A percentile compares a stretch with the other conserved stretches of the same genome.
Evolutionary conservation across 106 monocot species (phyloP).

Genomic region (Dioscorea alata): DNA sequence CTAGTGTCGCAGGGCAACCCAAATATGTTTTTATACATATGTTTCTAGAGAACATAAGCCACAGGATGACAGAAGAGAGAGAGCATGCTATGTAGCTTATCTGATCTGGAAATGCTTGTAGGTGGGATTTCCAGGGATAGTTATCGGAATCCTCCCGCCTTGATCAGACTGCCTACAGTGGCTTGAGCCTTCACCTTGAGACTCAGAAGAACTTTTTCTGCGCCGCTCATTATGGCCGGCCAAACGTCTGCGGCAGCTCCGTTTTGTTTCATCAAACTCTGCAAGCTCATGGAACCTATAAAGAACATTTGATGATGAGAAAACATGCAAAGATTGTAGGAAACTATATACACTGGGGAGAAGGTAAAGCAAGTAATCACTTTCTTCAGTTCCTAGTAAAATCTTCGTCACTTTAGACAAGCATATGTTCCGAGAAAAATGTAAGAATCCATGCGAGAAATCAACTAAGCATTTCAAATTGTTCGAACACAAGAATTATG

Average conservation of each 20-base stretch:
- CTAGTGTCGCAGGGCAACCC: no score
- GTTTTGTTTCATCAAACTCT: slow-evolving; percentile 84
- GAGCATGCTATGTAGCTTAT: slow-evolving; percentile 30
- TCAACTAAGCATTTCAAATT: not conserved
- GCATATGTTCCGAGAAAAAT: no score
- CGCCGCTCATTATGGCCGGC: slow-evolving; percentile 95
- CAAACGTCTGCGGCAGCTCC: slow-evolving; percentile 84
- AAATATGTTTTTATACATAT: not conserved
- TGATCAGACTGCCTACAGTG: slow-evolving; percentile 28
- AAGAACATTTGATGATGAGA: not conserved
- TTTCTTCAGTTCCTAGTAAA: not conserved
- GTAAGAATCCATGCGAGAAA: not conserved
- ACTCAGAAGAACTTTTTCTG: slow-evolving; percentile 64
- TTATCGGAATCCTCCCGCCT: slow-evolving; percentile 16
- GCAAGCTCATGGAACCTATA: slow-evolving; percentile 84
- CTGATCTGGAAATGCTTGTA: slow-evolving; percentile 41
- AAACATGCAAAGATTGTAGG: not conserved
- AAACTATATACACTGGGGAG: not conserved
- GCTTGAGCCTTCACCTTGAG: slow-evolving; percentile 34
- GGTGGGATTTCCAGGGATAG: slow-evolving; percentile 18
- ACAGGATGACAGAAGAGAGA: slow-evolving; percentile 47
- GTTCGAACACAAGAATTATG: not conserved
- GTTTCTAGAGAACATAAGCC: not conserved
- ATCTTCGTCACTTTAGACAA: not conserved
- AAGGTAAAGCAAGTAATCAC: not conserved